Base-by-base conservation (phyloP, 108 stramenopile genomes). In the Cyclotella baltica region DNA sequence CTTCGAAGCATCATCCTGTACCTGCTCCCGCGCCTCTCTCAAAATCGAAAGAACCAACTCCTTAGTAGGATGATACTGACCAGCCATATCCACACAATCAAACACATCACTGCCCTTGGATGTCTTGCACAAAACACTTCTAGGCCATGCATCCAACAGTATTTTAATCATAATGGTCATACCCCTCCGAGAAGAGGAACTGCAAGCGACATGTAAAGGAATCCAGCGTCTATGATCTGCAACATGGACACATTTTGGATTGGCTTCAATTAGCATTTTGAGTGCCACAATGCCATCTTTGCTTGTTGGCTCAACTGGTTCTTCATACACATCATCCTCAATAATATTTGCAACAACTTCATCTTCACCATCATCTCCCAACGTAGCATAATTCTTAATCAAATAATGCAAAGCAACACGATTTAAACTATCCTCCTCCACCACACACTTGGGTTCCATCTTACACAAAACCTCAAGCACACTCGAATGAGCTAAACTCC, bases 121-220 rank as follows among this genome's bases (percentile, higher is more conserved):
- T 23, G 80, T 80, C 30, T 80, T 74, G 30, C 29, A 37, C 37
- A 43, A 6, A 11, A 80, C 61, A 63, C 73, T 64, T 43, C 74
- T 71, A 3, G 80, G 80, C 80, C 80, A 80, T 35, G 33, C 28
- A 48, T 61, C 52, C 23, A 80, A 53, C 48, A 80, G 38, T 16
- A 69, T 23, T 55, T 52, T 69, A 5, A 80, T 56, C n/a, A 70
- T 73, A 0, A 58, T 65, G 8, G 58, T 62, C 80, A 80, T 73
- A 19, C 80, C 80, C n/a, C 70, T 69, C 5, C 68, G 67, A 20
- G 67, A 67, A 19, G 80, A 80, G 46, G 46, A 74, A 67, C 73
- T 74, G 67, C 80, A 74, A 29, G 80, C 80, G 6, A 80, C 80
- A 33, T 80, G 80, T 4, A 80, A 68, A 28, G 80, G 80, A n/a